Percentiles rank a stretch among this genome's conserved stretches.
phyloP scores from a whole-genome alignment of 2,329 filamentous ascomycete species.

The Ophiostoma himal-ulmi region DNA sequence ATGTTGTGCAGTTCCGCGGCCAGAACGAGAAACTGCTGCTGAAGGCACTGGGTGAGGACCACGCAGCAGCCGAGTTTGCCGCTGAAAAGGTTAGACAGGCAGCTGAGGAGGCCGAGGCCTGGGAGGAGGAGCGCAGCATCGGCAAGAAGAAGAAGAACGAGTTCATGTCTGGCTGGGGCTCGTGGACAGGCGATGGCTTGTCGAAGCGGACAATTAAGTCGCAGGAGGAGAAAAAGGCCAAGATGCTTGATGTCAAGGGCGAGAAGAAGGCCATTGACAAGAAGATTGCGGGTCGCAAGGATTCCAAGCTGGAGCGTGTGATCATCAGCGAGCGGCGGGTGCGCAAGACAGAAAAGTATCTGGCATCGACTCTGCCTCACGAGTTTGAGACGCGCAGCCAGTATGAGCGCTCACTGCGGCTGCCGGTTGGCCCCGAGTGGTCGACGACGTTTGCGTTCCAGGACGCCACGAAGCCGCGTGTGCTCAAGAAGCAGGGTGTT shows the following conservation, averaged over 20 bases:
- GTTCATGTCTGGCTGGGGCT: conserved; percentile 90
- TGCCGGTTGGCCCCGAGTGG: conserved; percentile 93
- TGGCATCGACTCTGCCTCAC: conserved; percentile 77
- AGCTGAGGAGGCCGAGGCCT: conserved; percentile 74
- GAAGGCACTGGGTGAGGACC: conserved; percentile 72
- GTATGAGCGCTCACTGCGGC: conserved; percentile 80
- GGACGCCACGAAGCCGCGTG: conserved; percentile 76
- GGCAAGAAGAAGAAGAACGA: conserved; percentile 57
- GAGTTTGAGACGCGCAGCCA: conserved; percentile 82
- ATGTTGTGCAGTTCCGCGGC: conserved; percentile 48
- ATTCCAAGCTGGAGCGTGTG: conserved; percentile 73
- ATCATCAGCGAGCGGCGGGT: conserved; percentile 88
- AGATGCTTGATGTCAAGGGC: conserved; percentile 48
- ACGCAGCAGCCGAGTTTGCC: conserved; percentile 74
- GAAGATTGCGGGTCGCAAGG: conserved; percentile 71
- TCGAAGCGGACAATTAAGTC: conserved; percentile 61
- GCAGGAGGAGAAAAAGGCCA: conserved; percentile 34
- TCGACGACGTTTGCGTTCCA: conserved; percentile 94
- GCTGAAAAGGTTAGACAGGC: conserved; percentile 68
- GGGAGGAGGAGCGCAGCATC: conserved; percentile 59
- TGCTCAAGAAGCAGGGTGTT: conserved; percentile 85
- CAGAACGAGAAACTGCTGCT: conserved; percentile 65
- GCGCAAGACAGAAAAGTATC: conserved; percentile 87
- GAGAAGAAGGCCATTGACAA: conserved; percentile 52
- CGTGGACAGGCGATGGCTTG: conserved; percentile 80